These are phyloP conservation scores for Kurtzmaniella fragi DNA, from an alignment of 805 yeast genomes.

Conservation along the genomic window DNA sequence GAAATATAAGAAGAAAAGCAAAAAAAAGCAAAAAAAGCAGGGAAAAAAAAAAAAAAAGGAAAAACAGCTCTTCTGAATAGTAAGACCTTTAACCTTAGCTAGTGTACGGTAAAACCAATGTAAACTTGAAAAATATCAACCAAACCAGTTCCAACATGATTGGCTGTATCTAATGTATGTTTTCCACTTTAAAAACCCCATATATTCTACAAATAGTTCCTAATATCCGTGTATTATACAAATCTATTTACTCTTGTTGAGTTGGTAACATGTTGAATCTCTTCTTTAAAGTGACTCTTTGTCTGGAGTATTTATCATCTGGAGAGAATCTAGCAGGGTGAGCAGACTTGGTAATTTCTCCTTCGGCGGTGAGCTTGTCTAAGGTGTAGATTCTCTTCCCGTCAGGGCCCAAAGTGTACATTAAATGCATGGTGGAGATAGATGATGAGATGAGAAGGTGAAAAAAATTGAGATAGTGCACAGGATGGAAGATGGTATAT, in stretches of 20 bases:
- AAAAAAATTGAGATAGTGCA: neutral
- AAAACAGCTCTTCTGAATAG: no score
- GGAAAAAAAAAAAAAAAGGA: no score
- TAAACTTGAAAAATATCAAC: no score
- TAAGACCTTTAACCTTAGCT: no score
- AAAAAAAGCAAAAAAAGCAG: no score
- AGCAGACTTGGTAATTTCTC: constrained; percentile 97
- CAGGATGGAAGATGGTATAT: no score
- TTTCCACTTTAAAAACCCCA: no score
- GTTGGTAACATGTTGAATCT: constrained; percentile 87
- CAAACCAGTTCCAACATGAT: no score
- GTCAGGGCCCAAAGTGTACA: constrained; percentile 93
- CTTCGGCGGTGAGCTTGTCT: constrained; percentile 71
- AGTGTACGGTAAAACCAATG: no score
- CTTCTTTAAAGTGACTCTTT: constrained; percentile 96
- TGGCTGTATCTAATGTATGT: no score
- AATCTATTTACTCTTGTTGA: constrained; percentile 40
- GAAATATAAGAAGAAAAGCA: no score
- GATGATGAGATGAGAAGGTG: neutral
- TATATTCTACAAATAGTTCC: no score
- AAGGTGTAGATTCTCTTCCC: constrained; percentile 96
- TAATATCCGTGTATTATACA: neutral
- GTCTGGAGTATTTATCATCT: constrained; percentile 98
- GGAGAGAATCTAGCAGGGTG: constrained; percentile 99
- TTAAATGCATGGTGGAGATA: constrained; percentile 76